Evolutionary conservation across 768 basidiomycete species (phyloP), one percentile per base, ranked within the genome.

Genomic region (Agaricus sinodeliciosus): DNA sequence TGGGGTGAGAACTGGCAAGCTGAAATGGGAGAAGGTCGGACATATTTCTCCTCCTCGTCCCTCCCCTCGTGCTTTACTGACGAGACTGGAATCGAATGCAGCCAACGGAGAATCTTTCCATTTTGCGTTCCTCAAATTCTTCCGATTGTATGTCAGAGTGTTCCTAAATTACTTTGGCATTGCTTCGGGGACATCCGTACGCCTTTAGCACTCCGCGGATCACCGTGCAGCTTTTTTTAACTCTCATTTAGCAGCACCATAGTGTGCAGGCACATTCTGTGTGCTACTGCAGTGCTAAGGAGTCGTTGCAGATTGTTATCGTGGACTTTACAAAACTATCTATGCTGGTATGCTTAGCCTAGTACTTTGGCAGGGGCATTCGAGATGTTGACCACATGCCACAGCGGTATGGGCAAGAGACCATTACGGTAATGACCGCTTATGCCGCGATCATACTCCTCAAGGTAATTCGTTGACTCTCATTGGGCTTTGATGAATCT

Each of bases 321-420:
- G 75, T 82, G 49, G 87, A 90, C 52, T 88, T 91, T 62, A 80
- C 81, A 26, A 74, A 74, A 16, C 78, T 90, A 68, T 79, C 80
- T 61, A 83, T 91, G 67, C 77, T 92, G 60, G 88, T 87, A 60
- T 48, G 84, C 67, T 26, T 36, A 43, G 28, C 9, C 25, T 47
- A 22, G 22, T 22, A 3, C 37, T 43, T 25, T 50, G 16, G 45
- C 18, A 9, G 25, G 26, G 36, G 7, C 37, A 18, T 44, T 57
- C 60, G 34, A 61, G 39, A 26, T 43, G 48, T 34, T 55, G 39
- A 13, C 55, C 54, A 53, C 41, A 45, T 51, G 13, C 31, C 31
- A 31, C 63, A 91, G 89, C 84, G 85, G 42, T 93, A 92, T 59
- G 80, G 85, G 7, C 90, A 92, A 70, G 90, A 92, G 63, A 85